A percentile compares a stretch with the other conserved stretches of the same genome.
These are phyloP conservation scores for Melampsora americana DNA, from an alignment of 1,284 basidiomycete species.

Conservation along the genomic window DNA sequence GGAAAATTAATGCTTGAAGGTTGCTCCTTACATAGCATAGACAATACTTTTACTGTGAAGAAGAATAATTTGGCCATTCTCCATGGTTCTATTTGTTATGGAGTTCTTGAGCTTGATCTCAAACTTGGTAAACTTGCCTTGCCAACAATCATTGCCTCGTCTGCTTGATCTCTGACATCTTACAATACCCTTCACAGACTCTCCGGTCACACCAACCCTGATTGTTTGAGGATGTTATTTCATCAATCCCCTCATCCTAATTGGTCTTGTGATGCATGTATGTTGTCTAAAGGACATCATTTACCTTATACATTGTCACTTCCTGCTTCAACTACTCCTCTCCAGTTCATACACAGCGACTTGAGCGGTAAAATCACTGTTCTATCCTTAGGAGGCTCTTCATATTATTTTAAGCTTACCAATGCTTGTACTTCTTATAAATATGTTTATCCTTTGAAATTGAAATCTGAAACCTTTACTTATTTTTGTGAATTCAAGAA, in stretches of 20 bases:
- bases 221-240: not conserved
- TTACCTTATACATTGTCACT: not conserved
- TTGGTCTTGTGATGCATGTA: conserved; percentile 19
- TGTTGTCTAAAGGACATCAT: conserved; percentile 6
- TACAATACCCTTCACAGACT: too few relatives aligned
- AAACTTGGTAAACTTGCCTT: not conserved
- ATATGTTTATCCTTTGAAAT: too few relatives aligned
- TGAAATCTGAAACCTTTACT: conserved; percentile 12
- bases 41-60: not conserved
- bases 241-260: not conserved
- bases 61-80: not conserved
- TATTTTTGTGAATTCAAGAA: not conserved
- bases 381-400: too few relatives aligned
- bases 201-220: not conserved
- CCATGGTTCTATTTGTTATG: not conserved
- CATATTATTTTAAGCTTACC: too few relatives aligned
- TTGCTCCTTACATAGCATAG: too few relatives aligned
- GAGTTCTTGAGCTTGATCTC: not conserved
- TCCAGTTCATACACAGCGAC: too few relatives aligned
- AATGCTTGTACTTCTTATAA: too few relatives aligned
- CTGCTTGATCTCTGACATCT: not conserved
- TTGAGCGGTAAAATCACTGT: too few relatives aligned
- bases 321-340: not conserved
- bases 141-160: not conserved
- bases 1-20: too few relatives aligned